Base-by-base conservation (phyloP, 2,329 filamentous ascomycete species). In the Colletotrichum tamarilloi region DNA sequence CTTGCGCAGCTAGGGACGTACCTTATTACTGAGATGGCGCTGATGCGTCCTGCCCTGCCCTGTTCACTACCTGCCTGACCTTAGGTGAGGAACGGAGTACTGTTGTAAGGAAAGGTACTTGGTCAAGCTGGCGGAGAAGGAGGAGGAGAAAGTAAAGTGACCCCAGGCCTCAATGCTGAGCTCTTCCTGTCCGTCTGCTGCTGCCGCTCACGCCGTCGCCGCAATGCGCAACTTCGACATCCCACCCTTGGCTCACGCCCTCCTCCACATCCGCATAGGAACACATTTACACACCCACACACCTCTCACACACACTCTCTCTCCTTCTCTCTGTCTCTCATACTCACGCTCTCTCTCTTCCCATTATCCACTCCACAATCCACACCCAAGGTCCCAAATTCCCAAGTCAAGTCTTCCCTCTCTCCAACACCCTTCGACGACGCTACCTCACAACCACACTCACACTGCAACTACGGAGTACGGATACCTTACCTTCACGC, bases 151-250 rank as follows among this genome's bases (percentile, higher is more conserved):
- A 35, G 32, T 35, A 5, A 35, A 35, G 38, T 42, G 38, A 19
- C 38, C 38, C 22, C 35, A 26, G 28, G 46, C 53, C 52, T 49
- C 42, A 28, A 19, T 53, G 26, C 46, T 63, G n/a, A 42, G 62
- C 52, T 56, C 22, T 52, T 56, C 16, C 62, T 53, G 46, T 9
- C 16, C 49, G 62, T 42, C 46, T 71, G 57, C 30, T 49, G 64
- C 49, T 72, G 57, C 68, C 64, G 68, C 68, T 68, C 68, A 72
- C 69, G 65, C 65, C 53, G 67, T 73, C 70, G 67, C 67, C 67
- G 70, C 67, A 70, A 65, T 65, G 60, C 67, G 67, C 60, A 67
- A 73, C 70, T 67, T 73, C 67, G 70, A 73, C 70, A 67, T 73
- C 60, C 55, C 70, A 73, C 70, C 67, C 67, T 72, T 64, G n/a